A percentile compares a stretch with the other conserved stretches of the same genome.
phyloP scores from a whole-genome alignment of 2,329 filamentous ascomycete genomes.

The Aspergillus sp. region DNA sequence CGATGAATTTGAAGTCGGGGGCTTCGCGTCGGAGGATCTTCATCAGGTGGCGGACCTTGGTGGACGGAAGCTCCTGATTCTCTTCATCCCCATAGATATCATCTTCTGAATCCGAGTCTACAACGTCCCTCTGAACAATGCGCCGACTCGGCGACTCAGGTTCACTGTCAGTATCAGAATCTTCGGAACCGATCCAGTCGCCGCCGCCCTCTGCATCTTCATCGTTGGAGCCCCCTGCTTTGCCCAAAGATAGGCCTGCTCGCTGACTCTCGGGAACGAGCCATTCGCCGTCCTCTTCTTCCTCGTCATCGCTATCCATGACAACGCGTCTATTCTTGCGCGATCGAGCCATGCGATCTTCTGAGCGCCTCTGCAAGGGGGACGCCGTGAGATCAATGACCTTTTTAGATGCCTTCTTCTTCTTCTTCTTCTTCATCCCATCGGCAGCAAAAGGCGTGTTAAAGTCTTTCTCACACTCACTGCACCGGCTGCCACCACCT shows the following conservation, averaged over 20 bases:
- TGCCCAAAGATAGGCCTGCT: slow-evolving; percentile 65
- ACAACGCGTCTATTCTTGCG: slow-evolving; percentile 51
- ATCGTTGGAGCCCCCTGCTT: slow-evolving; percentile 82
- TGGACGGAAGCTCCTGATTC: slow-evolving; percentile 64
- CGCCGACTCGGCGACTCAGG: slow-evolving; percentile 35
- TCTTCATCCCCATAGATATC: slow-evolving; percentile 40
- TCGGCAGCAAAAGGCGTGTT: slow-evolving; percentile 57
- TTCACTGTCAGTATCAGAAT: slow-evolving; percentile 60
- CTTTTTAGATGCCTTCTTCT: slow-evolving; percentile 39
- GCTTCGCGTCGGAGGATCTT: slow-evolving; percentile 79
- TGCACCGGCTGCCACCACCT: slow-evolving; percentile 64
- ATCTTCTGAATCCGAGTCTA: slow-evolving; percentile 49
- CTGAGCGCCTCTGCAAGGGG: slow-evolving; percentile 25
- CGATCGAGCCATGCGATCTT: slow-evolving; percentile 31
- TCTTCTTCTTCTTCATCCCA: slow-evolving; percentile 49
- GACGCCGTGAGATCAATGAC: slow-evolving; percentile 39
- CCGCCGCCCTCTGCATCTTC: slow-evolving; percentile 87
- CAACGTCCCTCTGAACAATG: slow-evolving; percentile 18
- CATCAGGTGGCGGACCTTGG: slow-evolving; percentile 88
- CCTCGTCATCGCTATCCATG: slow-evolving; percentile 62
- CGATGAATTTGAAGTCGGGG: slow-evolving; percentile 89
- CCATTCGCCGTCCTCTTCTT: slow-evolving; percentile 75
- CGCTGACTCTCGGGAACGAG: slow-evolving; percentile 72
- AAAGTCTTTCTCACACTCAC: slow-evolving; percentile 76
- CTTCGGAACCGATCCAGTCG: slow-evolving; percentile 74